Evolutionary conservation across 352 stramenopile genomes (phyloP).

Genomic region (Halophytophthora batemanensis): DNA sequence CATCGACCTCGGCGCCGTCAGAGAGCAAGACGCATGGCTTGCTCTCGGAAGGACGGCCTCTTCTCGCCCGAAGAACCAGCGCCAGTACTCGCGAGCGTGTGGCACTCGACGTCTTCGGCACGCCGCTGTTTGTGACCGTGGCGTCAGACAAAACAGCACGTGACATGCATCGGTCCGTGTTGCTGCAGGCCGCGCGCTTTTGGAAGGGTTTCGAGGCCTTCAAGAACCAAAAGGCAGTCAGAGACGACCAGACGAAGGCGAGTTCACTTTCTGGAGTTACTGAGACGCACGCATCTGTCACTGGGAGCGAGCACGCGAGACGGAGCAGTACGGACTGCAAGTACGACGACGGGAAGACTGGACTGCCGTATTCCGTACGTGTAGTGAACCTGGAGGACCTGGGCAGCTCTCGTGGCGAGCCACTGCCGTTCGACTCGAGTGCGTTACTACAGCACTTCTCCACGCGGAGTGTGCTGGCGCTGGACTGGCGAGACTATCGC

Average conservation of each 20-base stretch:
- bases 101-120: conserved; percentile 55
- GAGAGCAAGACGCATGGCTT: conserved; percentile 8
- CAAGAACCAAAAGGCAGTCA: background rate
- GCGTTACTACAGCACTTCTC: conserved; percentile 71
- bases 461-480: conserved; percentile 66
- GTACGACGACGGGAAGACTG: background rate
- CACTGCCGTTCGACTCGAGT: conserved; percentile 46
- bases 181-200: conserved; percentile 68
- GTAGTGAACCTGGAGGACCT: conserved; percentile 67
- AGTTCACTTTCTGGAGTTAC: too few species aligned
- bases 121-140: conserved; percentile 73
- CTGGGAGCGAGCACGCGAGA: background rate
- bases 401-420: conserved; percentile 26
- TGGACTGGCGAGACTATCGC: conserved; percentile 58
- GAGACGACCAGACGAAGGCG: background rate
- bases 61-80: conserved; percentile 17
- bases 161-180: conserved; percentile 64
- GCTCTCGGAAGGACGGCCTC: background rate
- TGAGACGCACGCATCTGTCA: too few species aligned
- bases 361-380: conserved; percentile 48
- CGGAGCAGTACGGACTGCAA: conserved; percentile 5
- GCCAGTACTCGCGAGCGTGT: conserved; percentile 5
- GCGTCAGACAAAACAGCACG: conserved; percentile 56
- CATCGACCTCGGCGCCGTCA: background rate
- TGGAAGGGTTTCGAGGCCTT: conserved; percentile 15